Percentiles rank a stretch among this genome's conserved stretches.
Conservation (phyloP, 1,284 basidiomycete species). For the Trichosporon ovoides region DNA sequence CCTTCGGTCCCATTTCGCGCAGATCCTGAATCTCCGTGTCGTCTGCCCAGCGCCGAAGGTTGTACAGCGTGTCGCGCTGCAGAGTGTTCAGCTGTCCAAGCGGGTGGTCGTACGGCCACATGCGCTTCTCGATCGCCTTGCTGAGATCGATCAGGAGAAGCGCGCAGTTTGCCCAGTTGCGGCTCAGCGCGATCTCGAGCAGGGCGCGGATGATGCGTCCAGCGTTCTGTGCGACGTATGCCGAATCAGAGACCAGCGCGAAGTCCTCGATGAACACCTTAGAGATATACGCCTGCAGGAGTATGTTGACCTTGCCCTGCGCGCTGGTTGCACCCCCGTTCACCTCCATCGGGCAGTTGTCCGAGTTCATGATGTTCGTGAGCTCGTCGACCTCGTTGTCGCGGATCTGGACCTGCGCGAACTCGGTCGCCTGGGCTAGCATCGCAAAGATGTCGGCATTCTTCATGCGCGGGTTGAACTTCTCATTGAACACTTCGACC, state of each 20-base stretch:
- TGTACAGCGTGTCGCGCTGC: constrained; percentile 72
- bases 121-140: constrained; percentile 84
- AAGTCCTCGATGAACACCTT: constrained; percentile 81
- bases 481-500: constrained; percentile 81
- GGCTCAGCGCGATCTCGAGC: constrained; percentile 87
- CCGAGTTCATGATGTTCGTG: constrained; percentile 59
- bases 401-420: constrained; percentile 88
- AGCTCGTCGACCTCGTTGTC: constrained; percentile 87
- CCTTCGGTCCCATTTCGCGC: constrained; percentile 63
- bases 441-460: constrained; percentile 88
- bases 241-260: constrained; percentile 91
- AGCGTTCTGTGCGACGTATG: constrained; percentile 86
- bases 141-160: constrained; percentile 81
- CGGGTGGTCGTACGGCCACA: constrained; percentile 97
- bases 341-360: constrained; percentile 68
- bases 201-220: constrained; percentile 90
- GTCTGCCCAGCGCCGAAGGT: constrained; percentile 74
- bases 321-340: constrained; percentile 69
- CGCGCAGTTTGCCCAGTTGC: constrained; percentile 81
- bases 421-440: constrained; percentile 90
- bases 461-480: constrained; percentile 75
- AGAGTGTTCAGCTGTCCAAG: constrained; percentile 70
- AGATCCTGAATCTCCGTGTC: constrained; percentile 76
- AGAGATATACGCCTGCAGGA: constrained; percentile 89
- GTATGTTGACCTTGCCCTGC: constrained; percentile 89